These are phyloP conservation scores for Clavispora santaluciae DNA, from an alignment of 805 yeast species.

Conservation along the genomic window DNA sequence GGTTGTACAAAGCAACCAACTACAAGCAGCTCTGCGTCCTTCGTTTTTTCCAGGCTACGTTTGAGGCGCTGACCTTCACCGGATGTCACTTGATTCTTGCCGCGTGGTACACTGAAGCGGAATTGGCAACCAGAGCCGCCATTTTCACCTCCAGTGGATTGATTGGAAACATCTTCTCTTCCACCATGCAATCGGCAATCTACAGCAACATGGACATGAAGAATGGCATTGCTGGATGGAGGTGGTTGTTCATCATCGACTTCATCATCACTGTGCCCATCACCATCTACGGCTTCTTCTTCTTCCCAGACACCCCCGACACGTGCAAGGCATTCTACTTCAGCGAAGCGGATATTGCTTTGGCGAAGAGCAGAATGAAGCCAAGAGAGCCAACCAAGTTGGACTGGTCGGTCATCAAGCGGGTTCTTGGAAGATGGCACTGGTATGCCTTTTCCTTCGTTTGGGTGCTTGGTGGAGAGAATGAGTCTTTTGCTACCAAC, in stretches of 20 bases:
- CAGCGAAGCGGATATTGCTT: slow-evolving; percentile 20
- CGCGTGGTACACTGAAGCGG: slow-evolving; percentile 46
- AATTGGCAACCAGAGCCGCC: slow-evolving; percentile 48
- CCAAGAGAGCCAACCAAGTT: slow-evolving; percentile 7
- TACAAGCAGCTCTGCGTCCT: slow-evolving; percentile 50
- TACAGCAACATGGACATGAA: slow-evolving; percentile 41
- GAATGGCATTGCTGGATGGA: slow-evolving; percentile 56
- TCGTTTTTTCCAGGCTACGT: slow-evolving; percentile 56
- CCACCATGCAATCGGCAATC: slow-evolving; percentile 54
- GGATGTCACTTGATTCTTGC: slow-evolving; percentile 55
- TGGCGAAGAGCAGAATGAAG: slow-evolving; percentile 8
- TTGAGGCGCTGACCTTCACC: slow-evolving; percentile 53
- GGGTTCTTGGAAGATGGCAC: slow-evolving; percentile 48
- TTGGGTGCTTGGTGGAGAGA: slow-evolving; percentile 50
- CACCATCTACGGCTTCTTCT: slow-evolving; percentile 50
- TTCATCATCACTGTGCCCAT: slow-evolving; percentile 55
- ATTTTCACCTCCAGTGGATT: slow-evolving; percentile 52
- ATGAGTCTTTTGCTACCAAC: slow-evolving; percentile 43
- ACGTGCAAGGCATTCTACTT: slow-evolving; percentile 32
- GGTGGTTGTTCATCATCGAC: slow-evolving; percentile 65
- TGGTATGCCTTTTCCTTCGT: slow-evolving; percentile 50
- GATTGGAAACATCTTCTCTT: slow-evolving; percentile 50
- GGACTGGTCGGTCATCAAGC: slow-evolving; percentile 28
- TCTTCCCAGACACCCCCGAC: slow-evolving; percentile 58
- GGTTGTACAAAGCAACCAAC: slow-evolving; percentile 43